Evolutionary conservation across 495 filamentous ascomycete species (phyloP).

Genomic region (Hypoxylon cercidicola): DNA sequence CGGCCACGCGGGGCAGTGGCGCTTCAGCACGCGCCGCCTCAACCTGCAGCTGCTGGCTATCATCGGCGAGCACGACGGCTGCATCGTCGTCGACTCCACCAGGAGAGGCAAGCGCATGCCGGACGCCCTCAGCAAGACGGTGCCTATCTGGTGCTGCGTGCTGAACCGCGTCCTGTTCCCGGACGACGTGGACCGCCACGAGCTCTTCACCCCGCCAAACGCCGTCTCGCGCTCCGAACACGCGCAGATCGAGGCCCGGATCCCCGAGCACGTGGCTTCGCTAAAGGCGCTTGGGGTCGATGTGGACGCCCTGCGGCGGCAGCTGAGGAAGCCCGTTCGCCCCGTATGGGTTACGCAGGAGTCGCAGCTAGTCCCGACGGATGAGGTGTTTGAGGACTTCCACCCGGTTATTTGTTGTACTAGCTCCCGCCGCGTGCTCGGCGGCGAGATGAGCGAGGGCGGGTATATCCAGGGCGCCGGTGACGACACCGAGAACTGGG

Average conservation of each 20-base stretch:
- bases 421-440: conserved; percentile 73
- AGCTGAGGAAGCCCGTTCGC: conserved; percentile 66
- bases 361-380: conserved; percentile 52
- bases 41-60: conserved; percentile 81
- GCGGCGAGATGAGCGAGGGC: conserved; percentile 70
- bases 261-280: conserved; percentile 72
- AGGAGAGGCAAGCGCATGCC: conserved; percentile 92
- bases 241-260: conserved; percentile 75
- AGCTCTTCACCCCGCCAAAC: conserved; percentile 71
- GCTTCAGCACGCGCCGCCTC: conserved; percentile 82
- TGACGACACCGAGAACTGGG: conserved; percentile 94
- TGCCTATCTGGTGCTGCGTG: conserved; percentile 92
- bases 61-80: conserved; percentile 73
- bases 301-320: conserved; percentile 41
- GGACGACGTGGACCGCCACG: conserved; percentile 54
- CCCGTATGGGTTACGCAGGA: conserved; percentile 71
- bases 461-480: conserved; percentile 95
- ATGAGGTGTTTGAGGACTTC: conserved; percentile 60
- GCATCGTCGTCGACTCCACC: conserved; percentile 96
- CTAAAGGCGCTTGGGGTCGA: conserved; percentile 60
- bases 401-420: conserved; percentile 83
- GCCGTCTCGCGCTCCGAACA: conserved; percentile 78
- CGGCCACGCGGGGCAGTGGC: conserved; percentile 90
- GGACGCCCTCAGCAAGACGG: conserved; percentile 90
- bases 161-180: conserved; percentile 85